A percentile compares a stretch with the other conserved stretches of the same genome.
These are phyloP conservation scores for Ceriops zippeliana DNA, from an alignment of 345 rosid species.

Conservation along the genomic window DNA sequence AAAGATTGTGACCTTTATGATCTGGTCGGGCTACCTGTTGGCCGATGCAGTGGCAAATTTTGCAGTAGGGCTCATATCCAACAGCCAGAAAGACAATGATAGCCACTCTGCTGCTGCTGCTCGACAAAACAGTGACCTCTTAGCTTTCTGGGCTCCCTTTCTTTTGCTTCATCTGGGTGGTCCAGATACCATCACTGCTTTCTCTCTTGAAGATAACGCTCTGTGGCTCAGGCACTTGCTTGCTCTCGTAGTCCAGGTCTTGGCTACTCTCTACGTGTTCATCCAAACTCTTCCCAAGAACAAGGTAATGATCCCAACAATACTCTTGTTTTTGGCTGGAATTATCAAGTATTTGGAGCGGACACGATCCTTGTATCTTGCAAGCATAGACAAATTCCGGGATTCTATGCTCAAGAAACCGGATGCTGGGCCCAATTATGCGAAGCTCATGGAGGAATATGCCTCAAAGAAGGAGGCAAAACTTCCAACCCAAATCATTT, in stretches of 20 bases:
- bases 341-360: slow-evolving; percentile 57
- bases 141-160: slow-evolving; percentile 75
- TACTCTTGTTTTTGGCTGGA: slow-evolving; percentile 50
- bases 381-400: slow-evolving; percentile 53
- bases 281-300: slow-evolving; percentile 26
- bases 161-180: slow-evolving; percentile 64
- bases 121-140: slow-evolving; percentile 26
- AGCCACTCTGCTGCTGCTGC: neutral
- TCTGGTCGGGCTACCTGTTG: slow-evolving; percentile 57
- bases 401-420: slow-evolving; percentile 55
- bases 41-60: slow-evolving; percentile 63
- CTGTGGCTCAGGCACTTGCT: slow-evolving; percentile 64
- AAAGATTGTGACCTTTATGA: slow-evolving; percentile 28
- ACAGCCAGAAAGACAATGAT: slow-evolving; percentile 12
- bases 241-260: slow-evolving; percentile 39
- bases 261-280: slow-evolving; percentile 45
- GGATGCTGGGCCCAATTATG: slow-evolving; percentile 61
- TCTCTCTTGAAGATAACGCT: slow-evolving; percentile 63
- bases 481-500: slow-evolving; percentile 36
- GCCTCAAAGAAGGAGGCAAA: slow-evolving; percentile 42
- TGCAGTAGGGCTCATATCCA: slow-evolving; percentile 53
- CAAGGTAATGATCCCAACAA: slow-evolving; percentile 28
- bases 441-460: slow-evolving; percentile 61
- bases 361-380: slow-evolving; percentile 48
- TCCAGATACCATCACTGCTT: slow-evolving; percentile 63